Evolutionary conservation across 1,284 basidiomycete genomes (phyloP), one percentile per base, ranked within the genome.

Genomic region (Cryptococcus sp.): DNA sequence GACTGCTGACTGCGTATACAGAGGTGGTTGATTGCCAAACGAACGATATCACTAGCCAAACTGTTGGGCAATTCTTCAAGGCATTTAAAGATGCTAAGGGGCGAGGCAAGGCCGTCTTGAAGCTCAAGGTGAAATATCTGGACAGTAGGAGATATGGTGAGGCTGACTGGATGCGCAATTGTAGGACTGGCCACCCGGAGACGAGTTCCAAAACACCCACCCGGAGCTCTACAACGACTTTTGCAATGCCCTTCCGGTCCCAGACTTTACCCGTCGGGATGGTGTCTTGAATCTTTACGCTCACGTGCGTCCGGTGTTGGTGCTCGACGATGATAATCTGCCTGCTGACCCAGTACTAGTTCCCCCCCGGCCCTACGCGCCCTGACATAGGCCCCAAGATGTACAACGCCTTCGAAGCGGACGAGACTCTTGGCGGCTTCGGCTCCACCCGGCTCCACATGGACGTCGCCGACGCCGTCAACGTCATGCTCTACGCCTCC

Each of bases 381-480:
- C 92, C 94, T 4, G 94, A 98, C 73, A 83, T 97, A 13, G 93
- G 91, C 70, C 82, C 82, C 6, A 83, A 83, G 68, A 82, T 82
- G 80, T 79, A 80, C 68, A 76, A 78, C 54, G 79, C 80, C 3
- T 76, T 79, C 52, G 73, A 57, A 44, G 61, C 61, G 1, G 43
- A 49, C 24, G 61, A 63, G 37, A 20, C 46, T 2, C 48, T 46
- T 0, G 61, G 61, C 28, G 61, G 61, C 18, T 63, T 63, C 46
- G 61, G 61, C n/a, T 60, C 59, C 3, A 97, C 94, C 3, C 81
- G 91, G 47, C 75, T 97, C 52, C 93, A 97, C 71, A 94, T 95
- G 91, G 93, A 97, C 76, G 91, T 95, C 82, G 91, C 93, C 0
- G 93, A 97, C 68, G 92, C 91, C 1, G 79, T 96, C 60, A 97